These are phyloP conservation scores for Spathaspora passalidarum DNA, from an alignment of 805 yeast species.

Conservation along the genomic window DNA sequence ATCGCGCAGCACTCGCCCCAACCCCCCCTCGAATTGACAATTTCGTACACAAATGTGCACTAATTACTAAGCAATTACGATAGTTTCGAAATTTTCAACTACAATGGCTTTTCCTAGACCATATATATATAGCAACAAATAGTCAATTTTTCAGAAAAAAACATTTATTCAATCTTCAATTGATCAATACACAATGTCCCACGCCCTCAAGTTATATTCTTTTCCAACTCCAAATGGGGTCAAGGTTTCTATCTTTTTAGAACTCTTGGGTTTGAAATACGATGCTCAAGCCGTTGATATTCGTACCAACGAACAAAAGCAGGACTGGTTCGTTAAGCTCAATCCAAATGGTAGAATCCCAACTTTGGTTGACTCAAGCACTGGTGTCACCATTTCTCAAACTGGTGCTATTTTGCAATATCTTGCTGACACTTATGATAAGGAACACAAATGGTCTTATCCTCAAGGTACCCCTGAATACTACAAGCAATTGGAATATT, in stretches of 20 bases:
- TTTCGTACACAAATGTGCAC: too few relatives aligned
- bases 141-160: too few relatives aligned
- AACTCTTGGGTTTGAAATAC: constrained; percentile 41
- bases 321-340: constrained; percentile 52
- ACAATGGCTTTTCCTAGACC: too few relatives aligned
- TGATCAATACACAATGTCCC: background rate
- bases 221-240: constrained; percentile 44
- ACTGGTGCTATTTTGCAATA: constrained; percentile 61
- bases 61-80: too few relatives aligned
- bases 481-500: constrained; percentile 52
- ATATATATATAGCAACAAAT: background rate
- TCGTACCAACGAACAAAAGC: constrained; percentile 44
- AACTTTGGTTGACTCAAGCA: constrained; percentile 39
- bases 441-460: constrained; percentile 45
- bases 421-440: constrained; percentile 59
- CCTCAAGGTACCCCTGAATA: constrained; percentile 37
- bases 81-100: background rate
- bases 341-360: constrained; percentile 69
- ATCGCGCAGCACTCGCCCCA: too few relatives aligned
- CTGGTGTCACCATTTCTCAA: constrained; percentile 52
- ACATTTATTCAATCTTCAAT: background rate
- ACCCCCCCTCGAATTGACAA: too few relatives aligned
- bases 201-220: constrained; percentile 17
- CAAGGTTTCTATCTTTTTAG: constrained; percentile 40
- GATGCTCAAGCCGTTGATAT: constrained; percentile 42